These are phyloP conservation scores for Vanderwaltozyma polyspora DNA, from an alignment of 805 yeast genomes.

Conservation along the genomic window DNA sequence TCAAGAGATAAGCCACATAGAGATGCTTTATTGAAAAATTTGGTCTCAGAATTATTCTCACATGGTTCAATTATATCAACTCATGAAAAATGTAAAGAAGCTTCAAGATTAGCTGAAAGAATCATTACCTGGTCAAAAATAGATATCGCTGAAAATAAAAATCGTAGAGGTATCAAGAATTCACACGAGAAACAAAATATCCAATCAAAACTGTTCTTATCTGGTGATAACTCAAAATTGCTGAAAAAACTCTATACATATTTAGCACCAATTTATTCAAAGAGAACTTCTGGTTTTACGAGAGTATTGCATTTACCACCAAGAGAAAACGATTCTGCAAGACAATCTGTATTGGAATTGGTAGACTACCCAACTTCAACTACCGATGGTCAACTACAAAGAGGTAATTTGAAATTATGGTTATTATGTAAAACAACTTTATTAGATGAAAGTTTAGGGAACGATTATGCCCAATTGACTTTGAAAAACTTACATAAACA, in stretches of 20 bases:
- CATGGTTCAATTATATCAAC: constrained; percentile 67
- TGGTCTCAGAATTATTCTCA: constrained; percentile 56
- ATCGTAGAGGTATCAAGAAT: constrained; percentile 6
- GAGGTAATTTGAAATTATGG: constrained; percentile 27
- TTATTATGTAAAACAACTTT: constrained; percentile 9
- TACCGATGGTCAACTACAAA: constrained; percentile 11
- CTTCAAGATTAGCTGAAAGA: constrained; percentile 52
- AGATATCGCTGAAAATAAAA: neutral
- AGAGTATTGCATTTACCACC: constrained; percentile 77
- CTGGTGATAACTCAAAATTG: constrained; percentile 33
- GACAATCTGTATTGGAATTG: constrained; percentile 77
- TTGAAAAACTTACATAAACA: constrained; percentile 17
- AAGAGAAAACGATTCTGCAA: constrained; percentile 80
- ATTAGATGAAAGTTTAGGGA: constrained; percentile 13
- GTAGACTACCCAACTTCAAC: constrained; percentile 45
- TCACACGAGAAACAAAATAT: constrained; percentile 14
- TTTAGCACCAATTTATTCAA: constrained; percentile 49
- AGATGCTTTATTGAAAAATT: constrained; percentile 48
- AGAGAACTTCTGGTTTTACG: constrained; percentile 73
- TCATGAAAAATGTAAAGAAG: constrained; percentile 61
- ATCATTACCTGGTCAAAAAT: constrained; percentile 50
- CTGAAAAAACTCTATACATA: constrained; percentile 59
- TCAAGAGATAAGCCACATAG: constrained; percentile 39
- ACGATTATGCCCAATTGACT: constrained; percentile 10
- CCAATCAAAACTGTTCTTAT: constrained; percentile 36